phyloP scores from a whole-genome alignment of 1,139 yeast genomes.

The Debaryomycetaceae sp. region DNA sequence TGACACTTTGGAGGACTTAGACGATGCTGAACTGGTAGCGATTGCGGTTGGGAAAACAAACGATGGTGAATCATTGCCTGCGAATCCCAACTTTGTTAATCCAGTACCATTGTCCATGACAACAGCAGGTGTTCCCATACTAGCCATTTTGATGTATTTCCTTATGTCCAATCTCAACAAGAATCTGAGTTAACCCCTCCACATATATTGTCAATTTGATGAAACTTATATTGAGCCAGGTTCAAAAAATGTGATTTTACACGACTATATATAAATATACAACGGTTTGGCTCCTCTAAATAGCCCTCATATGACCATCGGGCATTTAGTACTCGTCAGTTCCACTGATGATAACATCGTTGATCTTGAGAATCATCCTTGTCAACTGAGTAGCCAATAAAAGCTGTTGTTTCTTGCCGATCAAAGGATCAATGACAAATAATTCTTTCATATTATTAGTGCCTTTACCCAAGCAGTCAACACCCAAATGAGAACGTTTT shows the following conservation, averaged over 20 bases:
- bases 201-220: neutral
- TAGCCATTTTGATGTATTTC: conserved; percentile 38
- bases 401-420: conserved; percentile 95
- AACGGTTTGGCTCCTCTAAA: neutral
- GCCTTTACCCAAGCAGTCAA: conserved; percentile 88
- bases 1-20: conserved; percentile 30
- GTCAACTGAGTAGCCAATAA: conserved; percentile 94
- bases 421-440: conserved; percentile 94
- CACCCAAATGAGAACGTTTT: conserved; percentile 71
- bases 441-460: conserved; percentile 88
- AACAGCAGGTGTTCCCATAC: conserved; percentile 83
- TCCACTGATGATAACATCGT: conserved; percentile 91
- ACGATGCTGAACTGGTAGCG: conserved; percentile 62
- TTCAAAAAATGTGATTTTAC: neutral
- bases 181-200: neutral
- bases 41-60: conserved; percentile 97
- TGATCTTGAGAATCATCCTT: conserved; percentile 94
- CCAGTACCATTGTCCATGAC: conserved; percentile 99
- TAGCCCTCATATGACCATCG: neutral
- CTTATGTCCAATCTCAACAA: neutral
- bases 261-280: neutral
- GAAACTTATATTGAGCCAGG: neutral
- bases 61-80: conserved; percentile 97
- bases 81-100: conserved; percentile 93
- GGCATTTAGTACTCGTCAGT: conserved; percentile 61